Base-by-base conservation (phyloP, 2,329 filamentous ascomycete genomes). In the Zasmidium cellare region DNA sequence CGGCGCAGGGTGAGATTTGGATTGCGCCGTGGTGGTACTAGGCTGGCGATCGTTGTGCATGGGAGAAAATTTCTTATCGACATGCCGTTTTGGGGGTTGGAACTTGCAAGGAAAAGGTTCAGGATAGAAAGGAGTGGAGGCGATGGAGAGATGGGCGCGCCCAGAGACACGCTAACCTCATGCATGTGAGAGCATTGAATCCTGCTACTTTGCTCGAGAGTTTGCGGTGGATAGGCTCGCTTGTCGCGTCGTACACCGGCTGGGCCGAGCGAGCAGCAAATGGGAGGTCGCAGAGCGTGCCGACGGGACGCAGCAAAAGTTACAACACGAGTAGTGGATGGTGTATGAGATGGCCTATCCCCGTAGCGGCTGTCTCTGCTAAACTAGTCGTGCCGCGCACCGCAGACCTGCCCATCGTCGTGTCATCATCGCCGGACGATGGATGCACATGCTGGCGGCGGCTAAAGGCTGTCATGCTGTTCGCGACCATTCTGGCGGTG, bases 121-220 rank as follows among this genome's bases (percentile, higher is more conserved):
- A 56, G 49, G 49, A 59, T 56, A 57, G 53, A 60, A 47, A 60
- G 51, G 46, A 56, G 58, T 60, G 58, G 58, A 60, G 57, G 58
- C 58, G 53, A 51, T 51, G 53, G 28, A 45, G 35, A 41, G 50
- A 48, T 46, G 46, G 49, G 46, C 51, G 58, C 54, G 47, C 45
- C 25, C 25, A 28, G 25, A 59, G 57, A 25, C 49, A 52, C 25
- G 46, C 47, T 52, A 51, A 46, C 52, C 57, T 41, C 45, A 55
- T 49, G 49, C 51, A 53, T 31, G 35, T 45, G 35, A 52, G 35
- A 52, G 25, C 49, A 31, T 9, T 41, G 35, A 41, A 41, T 41
- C 35, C 35, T 41, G 35, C 35, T 41, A 18, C 35, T 41, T 16
- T 18, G 35, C 35, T 41, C 11, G 6, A 44, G 11, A 41, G 12